Evolutionary conservation across 768 basidiomycete species (phyloP), one percentile per base, ranked within the genome.

Genomic region (Psilocybe cyanescens): DNA sequence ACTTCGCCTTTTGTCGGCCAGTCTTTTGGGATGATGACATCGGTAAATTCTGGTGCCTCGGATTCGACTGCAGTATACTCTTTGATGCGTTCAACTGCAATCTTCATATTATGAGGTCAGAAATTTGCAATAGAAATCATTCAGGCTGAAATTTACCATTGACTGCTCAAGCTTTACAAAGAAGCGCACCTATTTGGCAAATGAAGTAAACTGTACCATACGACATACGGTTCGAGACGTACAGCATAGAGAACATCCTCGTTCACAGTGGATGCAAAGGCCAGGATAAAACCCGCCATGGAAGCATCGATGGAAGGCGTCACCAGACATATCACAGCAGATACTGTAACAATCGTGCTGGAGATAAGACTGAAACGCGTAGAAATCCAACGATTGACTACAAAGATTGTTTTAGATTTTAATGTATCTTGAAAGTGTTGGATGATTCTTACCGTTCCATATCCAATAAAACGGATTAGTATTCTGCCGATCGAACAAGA

Each of bases 101-200:
- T 44, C 54, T 55, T n/a, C 19, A 37, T 19, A 33, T 7, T 16
- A 28, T 31, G 37, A 24, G 3, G 28, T 37, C 39, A 41, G 28
- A 19, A 17, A 44, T 41, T 29, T 29, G 24, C 28, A 30, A 51
- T 7, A 51, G 19, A 51, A n/a, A 51, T 14, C 8, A 31, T 12
- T n/a, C 29, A 31, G 31, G 6, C 7, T 11, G 7, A 35, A 11
- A 35, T 24, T 17, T 44, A 39, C 54, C 54, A 55, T 55, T n/a
- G 54, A 55, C 31, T 55, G 54, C 37, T 55, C 54, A 4, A 55
- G 41, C 17, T 44, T 14, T 35, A 55, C 54, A 19, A 55, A 55
- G 41, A 28, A 44, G 54, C 54, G 54, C 16, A 55, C 54, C 54
- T 51, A n/a, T 28, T 30, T 7, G 11, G 8, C 6, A 16, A 30